phyloP scores from a whole-genome alignment of 768 basidiomycete species.

The Cystofilobasidium capitatum region DNA sequence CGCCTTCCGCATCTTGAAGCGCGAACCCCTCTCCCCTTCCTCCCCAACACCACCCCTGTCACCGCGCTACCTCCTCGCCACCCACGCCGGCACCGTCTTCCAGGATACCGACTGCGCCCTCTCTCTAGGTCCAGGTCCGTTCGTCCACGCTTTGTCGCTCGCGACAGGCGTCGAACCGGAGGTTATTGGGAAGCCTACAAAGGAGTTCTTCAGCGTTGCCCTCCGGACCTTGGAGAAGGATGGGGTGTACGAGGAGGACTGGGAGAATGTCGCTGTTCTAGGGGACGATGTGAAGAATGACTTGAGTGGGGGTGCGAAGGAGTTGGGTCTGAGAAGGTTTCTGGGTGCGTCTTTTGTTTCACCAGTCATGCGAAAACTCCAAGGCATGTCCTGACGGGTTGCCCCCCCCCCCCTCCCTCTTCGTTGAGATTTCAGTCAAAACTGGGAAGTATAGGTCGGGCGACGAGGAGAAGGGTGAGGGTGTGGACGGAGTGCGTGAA shows the following conservation, averaged over 20 bases:
- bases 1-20: slow-evolving; percentile 51
- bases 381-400: neutral
- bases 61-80: neutral
- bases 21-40: neutral
- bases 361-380: neutral
- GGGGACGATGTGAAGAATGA: slow-evolving; percentile 62
- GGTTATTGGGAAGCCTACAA: slow-evolving; percentile 57
- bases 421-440: slow-evolving; percentile 43
- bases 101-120: slow-evolving; percentile 35
- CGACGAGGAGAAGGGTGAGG: slow-evolving; percentile 46
- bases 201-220: slow-evolving; percentile 52
- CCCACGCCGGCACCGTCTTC: neutral
- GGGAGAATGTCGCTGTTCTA: slow-evolving; percentile 46
- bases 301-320: slow-evolving; percentile 53
- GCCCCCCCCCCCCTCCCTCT: too few relatives aligned
- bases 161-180: slow-evolving; percentile 47
- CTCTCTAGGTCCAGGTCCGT: slow-evolving; percentile 62
- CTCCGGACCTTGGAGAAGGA: slow-evolving; percentile 44
- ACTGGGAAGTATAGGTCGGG: slow-evolving; percentile 62
- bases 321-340: slow-evolving; percentile 54
- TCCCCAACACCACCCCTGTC: neutral
- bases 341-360: slow-evolving; percentile 45
- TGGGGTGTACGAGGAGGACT: slow-evolving; percentile 24
- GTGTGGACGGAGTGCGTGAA: slow-evolving; percentile 48
- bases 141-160: slow-evolving; percentile 54